phyloP scores from a whole-genome alignment of 2,329 filamentous ascomycete species.

The Colletotrichum chlorophyti region DNA sequence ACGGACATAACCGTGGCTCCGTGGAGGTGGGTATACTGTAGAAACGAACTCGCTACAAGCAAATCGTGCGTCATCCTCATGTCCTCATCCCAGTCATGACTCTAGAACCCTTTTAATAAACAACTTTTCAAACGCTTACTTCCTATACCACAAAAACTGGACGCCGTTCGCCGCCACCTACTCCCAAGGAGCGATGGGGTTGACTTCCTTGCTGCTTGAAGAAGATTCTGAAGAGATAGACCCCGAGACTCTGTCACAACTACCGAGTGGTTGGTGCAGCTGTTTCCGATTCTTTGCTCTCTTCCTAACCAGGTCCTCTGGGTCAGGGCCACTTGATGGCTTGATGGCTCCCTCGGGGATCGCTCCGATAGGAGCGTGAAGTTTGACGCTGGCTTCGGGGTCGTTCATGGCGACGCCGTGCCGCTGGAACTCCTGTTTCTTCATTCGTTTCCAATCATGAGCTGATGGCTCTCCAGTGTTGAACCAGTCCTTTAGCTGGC shows the following conservation, averaged over 20 bases:
- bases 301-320: constrained; percentile 50
- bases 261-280: constrained; percentile 35
- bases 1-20: background rate
- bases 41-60: constrained; percentile 7
- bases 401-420: constrained; percentile 52
- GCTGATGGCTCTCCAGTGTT: constrained; percentile 56
- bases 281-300: constrained; percentile 41
- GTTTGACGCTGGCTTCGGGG: constrained; percentile 50
- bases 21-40: constrained; percentile 18
- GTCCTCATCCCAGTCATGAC: background rate
- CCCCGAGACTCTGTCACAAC: constrained; percentile 34
- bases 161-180: background rate
- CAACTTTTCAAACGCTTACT: background rate
- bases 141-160: too few species aligned
- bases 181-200: constrained; percentile 42
- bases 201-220: constrained; percentile 39
- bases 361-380: constrained; percentile 52
- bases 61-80: background rate
- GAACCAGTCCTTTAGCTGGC: constrained; percentile 56
- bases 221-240: constrained; percentile 45
- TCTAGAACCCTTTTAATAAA: background rate
- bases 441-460: constrained; percentile 55
- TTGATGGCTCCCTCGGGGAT: constrained; percentile 54
- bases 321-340: constrained; percentile 51
- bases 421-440: constrained; percentile 48